Evolutionary conservation across 2,329 filamentous ascomycete genomes (phyloP).

Genomic region (Fusarium aywerte): DNA sequence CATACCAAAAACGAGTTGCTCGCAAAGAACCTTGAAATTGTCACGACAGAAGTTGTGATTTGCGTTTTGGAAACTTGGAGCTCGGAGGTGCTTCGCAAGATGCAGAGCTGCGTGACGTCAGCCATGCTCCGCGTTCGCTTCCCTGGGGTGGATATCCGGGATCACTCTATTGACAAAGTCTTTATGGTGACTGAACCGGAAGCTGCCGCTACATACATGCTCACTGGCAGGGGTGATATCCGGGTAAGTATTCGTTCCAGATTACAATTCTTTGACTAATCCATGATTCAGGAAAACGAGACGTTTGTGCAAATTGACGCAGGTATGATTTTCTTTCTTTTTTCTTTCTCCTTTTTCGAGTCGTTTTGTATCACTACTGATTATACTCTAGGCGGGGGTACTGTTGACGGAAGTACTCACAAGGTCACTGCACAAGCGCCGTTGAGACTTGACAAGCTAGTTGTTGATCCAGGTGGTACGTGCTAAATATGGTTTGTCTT

Average conservation of each 20-base stretch:
- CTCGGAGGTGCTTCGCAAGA: neutral
- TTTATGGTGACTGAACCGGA: conserved; percentile 7
- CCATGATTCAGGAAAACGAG: neutral
- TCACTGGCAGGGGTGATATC: neutral
- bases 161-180: neutral
- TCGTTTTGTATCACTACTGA: neutral
- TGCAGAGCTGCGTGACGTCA: neutral
- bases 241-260: neutral
- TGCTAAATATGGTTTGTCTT: neutral
- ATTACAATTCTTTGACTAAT: neutral
- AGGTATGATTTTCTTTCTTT: neutral
- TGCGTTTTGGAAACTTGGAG: neutral
- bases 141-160: neutral
- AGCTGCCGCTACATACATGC: neutral
- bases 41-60: neutral
- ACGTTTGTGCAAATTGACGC: conserved; percentile 2
- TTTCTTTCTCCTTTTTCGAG: too few species aligned
- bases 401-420: neutral
- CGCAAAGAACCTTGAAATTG: neutral
- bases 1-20: neutral
- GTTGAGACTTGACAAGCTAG: neutral
- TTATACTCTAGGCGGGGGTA: neutral
- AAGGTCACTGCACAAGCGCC: neutral
- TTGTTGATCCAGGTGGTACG: neutral
- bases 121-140: neutral